Conservation (phyloP, 176 grass and related monocot genomes). For the Cenchrus purpureus region DNA sequence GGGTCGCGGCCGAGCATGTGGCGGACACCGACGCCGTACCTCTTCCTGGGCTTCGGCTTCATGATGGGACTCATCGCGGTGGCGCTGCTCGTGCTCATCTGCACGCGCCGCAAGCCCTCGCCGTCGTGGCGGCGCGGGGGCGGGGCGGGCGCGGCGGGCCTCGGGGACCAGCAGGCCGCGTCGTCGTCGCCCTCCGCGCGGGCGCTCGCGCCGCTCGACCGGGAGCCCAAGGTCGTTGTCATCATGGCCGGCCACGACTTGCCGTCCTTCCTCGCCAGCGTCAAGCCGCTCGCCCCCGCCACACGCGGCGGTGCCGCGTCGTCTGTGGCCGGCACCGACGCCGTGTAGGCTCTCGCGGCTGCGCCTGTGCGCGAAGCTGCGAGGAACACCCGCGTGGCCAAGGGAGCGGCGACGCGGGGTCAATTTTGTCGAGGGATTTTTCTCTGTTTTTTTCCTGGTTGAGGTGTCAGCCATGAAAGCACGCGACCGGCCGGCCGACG, state of each 20-base stretch:
- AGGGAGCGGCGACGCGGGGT: background rate
- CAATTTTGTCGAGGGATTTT: background rate
- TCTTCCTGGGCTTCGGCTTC: conserved; percentile 38
- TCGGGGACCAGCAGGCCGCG: background rate
- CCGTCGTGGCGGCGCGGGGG: background rate
- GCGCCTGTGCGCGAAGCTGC: no score
- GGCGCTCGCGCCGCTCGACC: conserved; percentile 39
- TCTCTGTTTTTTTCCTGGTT: background rate
- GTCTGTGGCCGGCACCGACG: background rate
- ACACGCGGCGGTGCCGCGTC: background rate
- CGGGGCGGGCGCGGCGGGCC: no score
- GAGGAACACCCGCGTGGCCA: background rate
- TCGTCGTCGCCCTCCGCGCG: background rate
- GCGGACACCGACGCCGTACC: conserved; percentile 57
- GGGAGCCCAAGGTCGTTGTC: conserved; percentile 51
- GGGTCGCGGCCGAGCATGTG: background rate
- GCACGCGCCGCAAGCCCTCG: conserved; percentile 25
- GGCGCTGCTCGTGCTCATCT: conserved; percentile 50
- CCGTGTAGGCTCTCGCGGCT: background rate
- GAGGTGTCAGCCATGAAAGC: background rate
- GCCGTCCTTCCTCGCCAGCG: conserved; percentile 54
- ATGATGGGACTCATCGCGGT: conserved; percentile 46
- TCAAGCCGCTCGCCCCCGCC: conserved; percentile 25
- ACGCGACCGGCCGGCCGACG: background rate
- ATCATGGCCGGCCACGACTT: conserved; percentile 45